phyloP scores from a whole-genome alignment of 2,329 filamentous ascomycete genomes.

The Corinectria fuckeliana region DNA sequence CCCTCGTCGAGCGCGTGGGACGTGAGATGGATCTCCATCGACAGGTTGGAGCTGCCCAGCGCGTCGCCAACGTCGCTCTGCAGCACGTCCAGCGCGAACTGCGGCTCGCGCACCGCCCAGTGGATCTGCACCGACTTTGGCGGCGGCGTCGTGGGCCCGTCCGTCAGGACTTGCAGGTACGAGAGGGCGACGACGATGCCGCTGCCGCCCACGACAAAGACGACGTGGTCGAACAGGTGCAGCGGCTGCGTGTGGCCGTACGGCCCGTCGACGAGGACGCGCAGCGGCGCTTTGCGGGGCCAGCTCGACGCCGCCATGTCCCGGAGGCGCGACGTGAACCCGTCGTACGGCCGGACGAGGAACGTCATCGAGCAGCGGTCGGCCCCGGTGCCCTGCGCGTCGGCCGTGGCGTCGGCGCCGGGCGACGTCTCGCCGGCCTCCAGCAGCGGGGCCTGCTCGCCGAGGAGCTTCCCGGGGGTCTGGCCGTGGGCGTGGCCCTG shows the following conservation, averaged over 20 bases:
- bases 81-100: constrained; percentile 46
- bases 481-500: constrained; percentile 15
- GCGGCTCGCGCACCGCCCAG: constrained; percentile 52
- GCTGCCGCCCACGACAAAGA: constrained; percentile 54
- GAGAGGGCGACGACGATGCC: constrained; percentile 52
- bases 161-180: constrained; percentile 43
- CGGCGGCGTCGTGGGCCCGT: background rate
- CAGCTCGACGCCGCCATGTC: constrained; percentile 37
- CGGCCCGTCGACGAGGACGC: constrained; percentile 52
- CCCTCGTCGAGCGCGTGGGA: constrained; percentile 18
- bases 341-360: constrained; percentile 53
- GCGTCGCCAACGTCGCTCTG: constrained; percentile 41
- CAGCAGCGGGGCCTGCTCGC: constrained; percentile 45
- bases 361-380: constrained; percentile 44
- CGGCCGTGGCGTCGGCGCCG: background rate
- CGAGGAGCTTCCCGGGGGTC: constrained; percentile 26
- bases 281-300: constrained; percentile 37
- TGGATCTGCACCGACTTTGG: constrained; percentile 44
- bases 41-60: constrained; percentile 39
- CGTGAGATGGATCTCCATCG: constrained; percentile 48
- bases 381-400: background rate
- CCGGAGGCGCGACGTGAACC: constrained; percentile 50
- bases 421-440: constrained; percentile 13
- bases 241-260: constrained; percentile 51
- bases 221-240: constrained; percentile 45